phyloP scores from a whole-genome alignment of 1,284 basidiomycete species.

The Microbotryomycetes sp. region DNA sequence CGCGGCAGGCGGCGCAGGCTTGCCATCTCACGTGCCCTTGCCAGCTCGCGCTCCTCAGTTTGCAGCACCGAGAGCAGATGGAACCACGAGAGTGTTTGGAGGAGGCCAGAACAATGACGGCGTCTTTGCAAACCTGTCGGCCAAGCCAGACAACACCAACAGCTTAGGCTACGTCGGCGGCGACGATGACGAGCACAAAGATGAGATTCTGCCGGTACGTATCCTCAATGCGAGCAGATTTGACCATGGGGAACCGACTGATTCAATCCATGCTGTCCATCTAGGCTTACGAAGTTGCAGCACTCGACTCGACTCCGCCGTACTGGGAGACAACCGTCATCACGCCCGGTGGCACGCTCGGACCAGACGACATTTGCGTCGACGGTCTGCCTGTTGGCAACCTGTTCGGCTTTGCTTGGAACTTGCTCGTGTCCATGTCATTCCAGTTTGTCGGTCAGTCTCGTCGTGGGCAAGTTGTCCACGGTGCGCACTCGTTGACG shows the following conservation, averaged over 20 bases:
- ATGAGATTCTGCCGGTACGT: slow-evolving; percentile 74
- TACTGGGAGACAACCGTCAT: slow-evolving; percentile 98
- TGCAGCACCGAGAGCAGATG: not conserved
- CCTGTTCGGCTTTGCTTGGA: slow-evolving; percentile 65
- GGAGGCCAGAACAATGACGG: slow-evolving; percentile 84
- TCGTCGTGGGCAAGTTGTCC: not conserved
- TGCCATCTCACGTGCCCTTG: slow-evolving; percentile 16
- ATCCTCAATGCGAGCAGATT: too few species aligned
- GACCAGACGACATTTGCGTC: slow-evolving; percentile 50
- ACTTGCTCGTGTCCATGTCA: slow-evolving; percentile 80
- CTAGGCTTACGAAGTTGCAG: slow-evolving; percentile 81
- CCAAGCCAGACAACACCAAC: slow-evolving; percentile 62
- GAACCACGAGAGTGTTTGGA: slow-evolving; percentile 43
- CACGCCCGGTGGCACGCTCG: slow-evolving; percentile 47
- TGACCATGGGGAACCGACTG: not conserved
- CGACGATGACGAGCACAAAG: slow-evolving; percentile 67
- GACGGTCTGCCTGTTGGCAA: slow-evolving; percentile 53
- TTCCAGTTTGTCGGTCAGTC: slow-evolving; percentile 79
- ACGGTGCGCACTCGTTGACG: slow-evolving; percentile 30
- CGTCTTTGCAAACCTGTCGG: slow-evolving; percentile 90
- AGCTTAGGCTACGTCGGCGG: slow-evolving; percentile 49
- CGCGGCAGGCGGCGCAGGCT: not conserved
- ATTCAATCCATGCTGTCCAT: not conserved
- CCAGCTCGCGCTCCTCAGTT: slow-evolving; percentile 22
- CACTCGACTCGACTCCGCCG: slow-evolving; percentile 82